Evolutionary conservation across 2,329 filamentous ascomycete species (phyloP).

Genomic region (Penicillium occitanis): DNA sequence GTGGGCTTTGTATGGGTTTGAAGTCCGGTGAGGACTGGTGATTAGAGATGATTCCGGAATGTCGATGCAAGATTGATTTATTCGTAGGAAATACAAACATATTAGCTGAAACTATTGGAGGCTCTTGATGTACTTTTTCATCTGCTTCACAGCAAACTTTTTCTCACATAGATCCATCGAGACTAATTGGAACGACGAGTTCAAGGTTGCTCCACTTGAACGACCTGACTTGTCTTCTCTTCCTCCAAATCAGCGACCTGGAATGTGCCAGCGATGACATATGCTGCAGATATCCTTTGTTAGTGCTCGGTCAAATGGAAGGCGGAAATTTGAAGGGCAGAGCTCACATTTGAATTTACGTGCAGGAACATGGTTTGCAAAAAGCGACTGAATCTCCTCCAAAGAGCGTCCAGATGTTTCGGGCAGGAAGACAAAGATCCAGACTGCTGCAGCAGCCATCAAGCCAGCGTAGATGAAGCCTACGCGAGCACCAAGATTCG

Average conservation of each 20-base stretch:
- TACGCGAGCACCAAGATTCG: conserved; percentile 60
- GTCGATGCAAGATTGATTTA: background rate
- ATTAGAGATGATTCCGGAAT: background rate
- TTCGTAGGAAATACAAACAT: background rate
- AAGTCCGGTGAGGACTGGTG: background rate
- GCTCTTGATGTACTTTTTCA: background rate
- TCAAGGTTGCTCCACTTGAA: conserved; percentile 6
- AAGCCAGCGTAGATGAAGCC: conserved; percentile 66
- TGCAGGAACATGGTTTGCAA: conserved; percentile 26
- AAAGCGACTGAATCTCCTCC: conserved; percentile 58
- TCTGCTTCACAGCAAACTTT: background rate
- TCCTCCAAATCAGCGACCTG: background rate
- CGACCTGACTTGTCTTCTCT: background rate
- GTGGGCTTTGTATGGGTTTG: too few species aligned
- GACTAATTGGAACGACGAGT: background rate
- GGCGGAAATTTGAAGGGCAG: background rate
- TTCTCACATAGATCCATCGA: background rate
- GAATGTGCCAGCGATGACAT: background rate
- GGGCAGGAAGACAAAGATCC: conserved; percentile 52
- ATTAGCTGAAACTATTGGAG: background rate
- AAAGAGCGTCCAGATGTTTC: conserved; percentile 55
- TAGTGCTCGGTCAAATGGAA: conserved; percentile 34
- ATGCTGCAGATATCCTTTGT: background rate
- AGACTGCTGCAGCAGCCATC: conserved; percentile 23
- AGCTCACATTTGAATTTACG: conserved; percentile 2